Conservation (phyloP, 495 filamentous ascomycete species). For the Letharia columbiana region DNA sequence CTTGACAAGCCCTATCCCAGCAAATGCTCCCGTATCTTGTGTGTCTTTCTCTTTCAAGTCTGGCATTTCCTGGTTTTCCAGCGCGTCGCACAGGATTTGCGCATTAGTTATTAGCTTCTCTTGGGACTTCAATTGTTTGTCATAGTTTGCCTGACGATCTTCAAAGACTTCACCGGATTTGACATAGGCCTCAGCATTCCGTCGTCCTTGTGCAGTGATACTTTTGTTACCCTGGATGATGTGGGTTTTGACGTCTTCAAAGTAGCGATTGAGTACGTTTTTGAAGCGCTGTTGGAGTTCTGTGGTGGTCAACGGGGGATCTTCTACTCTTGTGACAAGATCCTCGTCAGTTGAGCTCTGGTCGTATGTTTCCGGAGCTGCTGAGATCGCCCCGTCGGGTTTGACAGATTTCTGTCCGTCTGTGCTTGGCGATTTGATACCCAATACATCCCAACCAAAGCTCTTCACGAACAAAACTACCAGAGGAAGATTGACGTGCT, state of each 20-base stretch:
- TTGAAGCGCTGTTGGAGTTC: constrained; percentile 81
- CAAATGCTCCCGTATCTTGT: constrained; percentile 50
- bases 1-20: constrained; percentile 86
- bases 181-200: constrained; percentile 96
- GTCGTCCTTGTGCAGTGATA: constrained; percentile 70
- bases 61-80: constrained; percentile 85
- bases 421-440: constrained; percentile 55
- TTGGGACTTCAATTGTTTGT: constrained; percentile 82
- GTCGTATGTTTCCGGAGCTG: constrained; percentile 41
- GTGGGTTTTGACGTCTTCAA: constrained; percentile 88
- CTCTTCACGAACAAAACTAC: constrained; percentile 92
- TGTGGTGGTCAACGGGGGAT: constrained; percentile 61
- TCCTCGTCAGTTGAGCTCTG: constrained; percentile 37
- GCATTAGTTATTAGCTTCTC: constrained; percentile 88
- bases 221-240: constrained; percentile 83
- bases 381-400: constrained; percentile 60
- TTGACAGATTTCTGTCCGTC: constrained; percentile 79
- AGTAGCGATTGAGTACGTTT: constrained; percentile 80
- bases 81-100: constrained; percentile 77
- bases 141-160: constrained; percentile 90
- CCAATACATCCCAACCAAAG: constrained; percentile 92
- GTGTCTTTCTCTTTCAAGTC: constrained; percentile 77
- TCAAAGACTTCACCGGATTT: constrained; percentile 99
- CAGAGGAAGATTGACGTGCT: constrained; percentile 84
- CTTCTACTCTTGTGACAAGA: constrained; percentile 37